A percentile compares a stretch with the other conserved stretches of the same genome.
These are phyloP conservation scores for Sutorius australiensis DNA, from an alignment of 768 basidiomycete species.

Conservation along the genomic window DNA sequence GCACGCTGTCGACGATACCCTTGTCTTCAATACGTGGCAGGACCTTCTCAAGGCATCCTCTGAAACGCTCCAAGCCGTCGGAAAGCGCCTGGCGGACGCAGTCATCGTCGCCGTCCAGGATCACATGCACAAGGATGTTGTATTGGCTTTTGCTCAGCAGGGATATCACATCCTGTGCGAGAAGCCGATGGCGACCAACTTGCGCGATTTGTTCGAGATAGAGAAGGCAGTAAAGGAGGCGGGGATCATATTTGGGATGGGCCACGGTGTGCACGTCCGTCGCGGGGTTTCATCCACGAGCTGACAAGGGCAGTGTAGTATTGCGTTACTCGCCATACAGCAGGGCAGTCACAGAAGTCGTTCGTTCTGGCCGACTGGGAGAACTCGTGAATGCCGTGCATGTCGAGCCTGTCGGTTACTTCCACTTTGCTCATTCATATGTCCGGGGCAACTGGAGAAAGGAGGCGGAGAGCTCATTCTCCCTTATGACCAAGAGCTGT, in stretches of 20 bases:
- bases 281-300: not conserved
- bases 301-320: constrained; percentile 42
- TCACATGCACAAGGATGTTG: constrained; percentile 69
- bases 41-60: constrained; percentile 66
- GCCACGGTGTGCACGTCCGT: constrained; percentile 57
- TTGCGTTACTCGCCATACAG: constrained; percentile 86
- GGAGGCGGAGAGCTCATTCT: constrained; percentile 69
- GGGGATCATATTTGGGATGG: constrained; percentile 78
- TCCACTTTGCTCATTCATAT: constrained; percentile 87
- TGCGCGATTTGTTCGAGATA: constrained; percentile 73
- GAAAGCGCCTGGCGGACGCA: constrained; percentile 76
- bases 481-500: constrained; percentile 87
- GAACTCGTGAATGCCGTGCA: constrained; percentile 80
- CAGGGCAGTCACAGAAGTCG: constrained; percentile 60
- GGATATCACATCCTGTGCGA: constrained; percentile 90
- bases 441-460: constrained; percentile 80
- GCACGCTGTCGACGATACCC: constrained; percentile 61
- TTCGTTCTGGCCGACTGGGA: constrained; percentile 70
- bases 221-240: constrained; percentile 65
- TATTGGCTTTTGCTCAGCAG: constrained; percentile 69
- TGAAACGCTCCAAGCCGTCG: constrained; percentile 58
- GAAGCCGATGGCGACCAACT: constrained; percentile 83
- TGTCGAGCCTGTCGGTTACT: constrained; percentile 82
- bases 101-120: constrained; percentile 81
- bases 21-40: constrained; percentile 69